A percentile compares a stretch with the other conserved stretches of the same genome.
These are phyloP conservation scores for Furcasterigmium sp. DNA, from an alignment of 2,329 filamentous ascomycete genomes.

Conservation along the genomic window DNA sequence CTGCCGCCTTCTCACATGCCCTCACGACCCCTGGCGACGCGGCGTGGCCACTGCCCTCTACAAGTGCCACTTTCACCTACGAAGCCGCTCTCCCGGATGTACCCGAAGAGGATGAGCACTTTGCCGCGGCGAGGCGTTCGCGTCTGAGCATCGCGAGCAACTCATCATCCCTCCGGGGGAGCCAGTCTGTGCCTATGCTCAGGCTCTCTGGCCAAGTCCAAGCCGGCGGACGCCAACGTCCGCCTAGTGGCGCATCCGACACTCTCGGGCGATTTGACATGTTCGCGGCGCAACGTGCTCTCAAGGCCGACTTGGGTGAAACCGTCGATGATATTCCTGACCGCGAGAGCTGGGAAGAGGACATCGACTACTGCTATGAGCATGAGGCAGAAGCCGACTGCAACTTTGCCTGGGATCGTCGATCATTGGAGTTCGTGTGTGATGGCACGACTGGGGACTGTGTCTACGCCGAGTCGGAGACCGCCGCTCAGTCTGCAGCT, in stretches of 20 bases:
- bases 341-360: slow-evolving; percentile 59
- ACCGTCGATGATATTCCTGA: slow-evolving; percentile 21
- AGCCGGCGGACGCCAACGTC: slow-evolving; percentile 18
- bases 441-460: no score
- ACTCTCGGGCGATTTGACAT: slow-evolving; percentile 42
- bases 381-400: slow-evolving; percentile 63
- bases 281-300: slow-evolving; percentile 25
- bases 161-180: slow-evolving; percentile 46
- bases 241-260: slow-evolving; percentile 44
- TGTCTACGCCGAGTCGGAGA: no score
- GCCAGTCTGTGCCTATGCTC: slow-evolving; percentile 50
- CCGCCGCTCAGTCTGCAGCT: no score
- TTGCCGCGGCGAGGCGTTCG: slow-evolving; percentile 28
- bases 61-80: slow-evolving; percentile 25
- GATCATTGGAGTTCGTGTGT: slow-evolving; percentile 42
- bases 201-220: slow-evolving; percentile 36
- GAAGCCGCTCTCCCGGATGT: slow-evolving; percentile 50
- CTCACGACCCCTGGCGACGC: slow-evolving; percentile 35
- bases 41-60: slow-evolving; percentile 38
- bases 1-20: slow-evolving; percentile 29
- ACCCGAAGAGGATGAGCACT: slow-evolving; percentile 57
- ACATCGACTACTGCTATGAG: slow-evolving; percentile 67
- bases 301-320: slow-evolving; percentile 20
- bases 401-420: slow-evolving; percentile 60
- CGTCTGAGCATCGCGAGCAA: slow-evolving; percentile 41